Percentiles rank a stretch among this genome's conserved stretches.
These are phyloP conservation scores for Penicillium chermesinum DNA, from an alignment of 495 filamentous ascomycete genomes.

Conservation along the genomic window DNA sequence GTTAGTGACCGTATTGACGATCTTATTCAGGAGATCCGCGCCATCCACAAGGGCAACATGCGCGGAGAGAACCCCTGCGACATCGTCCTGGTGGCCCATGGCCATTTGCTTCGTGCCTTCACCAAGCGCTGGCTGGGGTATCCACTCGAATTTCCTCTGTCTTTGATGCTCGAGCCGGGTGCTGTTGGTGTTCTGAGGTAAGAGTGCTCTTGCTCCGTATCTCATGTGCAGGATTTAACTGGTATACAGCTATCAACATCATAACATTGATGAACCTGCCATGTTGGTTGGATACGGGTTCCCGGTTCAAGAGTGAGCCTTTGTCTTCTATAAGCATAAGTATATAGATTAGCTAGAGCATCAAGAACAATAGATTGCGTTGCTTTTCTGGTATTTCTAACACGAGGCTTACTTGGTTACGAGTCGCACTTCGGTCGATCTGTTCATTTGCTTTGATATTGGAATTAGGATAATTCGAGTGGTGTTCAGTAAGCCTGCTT, in stretches of 20 bases:
- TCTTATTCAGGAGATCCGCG: constrained; percentile 61
- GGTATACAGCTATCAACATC: constrained; percentile 29
- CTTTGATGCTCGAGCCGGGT: constrained; percentile 69
- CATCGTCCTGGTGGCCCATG: constrained; percentile 64
- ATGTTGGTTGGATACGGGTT: constrained; percentile 32
- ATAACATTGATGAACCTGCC: constrained; percentile 33
- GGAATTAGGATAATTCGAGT: no score
- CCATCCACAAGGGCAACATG: constrained; percentile 42
- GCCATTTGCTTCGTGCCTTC: constrained; percentile 73
- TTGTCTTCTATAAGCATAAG: no score
- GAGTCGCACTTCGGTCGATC: no score
- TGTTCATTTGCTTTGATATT: no score
- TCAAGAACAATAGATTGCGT: no score
- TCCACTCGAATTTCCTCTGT: constrained; percentile 56
- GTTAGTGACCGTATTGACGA: constrained; percentile 61
- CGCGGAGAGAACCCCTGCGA: constrained; percentile 48
- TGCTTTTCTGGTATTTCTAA: no score
- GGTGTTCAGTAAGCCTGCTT: no score
- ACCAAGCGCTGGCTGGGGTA: constrained; percentile 71
- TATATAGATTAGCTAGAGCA: no score
- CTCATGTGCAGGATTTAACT: not conserved
- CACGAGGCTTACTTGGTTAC: no score
- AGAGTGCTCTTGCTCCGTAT: not conserved
- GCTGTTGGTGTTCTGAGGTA: constrained; percentile 68
- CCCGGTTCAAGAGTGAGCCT: constrained; percentile 18